Base-by-base conservation (phyloP, 108 stramenopile genomes). In the Schizochytrium sp. region DNA sequence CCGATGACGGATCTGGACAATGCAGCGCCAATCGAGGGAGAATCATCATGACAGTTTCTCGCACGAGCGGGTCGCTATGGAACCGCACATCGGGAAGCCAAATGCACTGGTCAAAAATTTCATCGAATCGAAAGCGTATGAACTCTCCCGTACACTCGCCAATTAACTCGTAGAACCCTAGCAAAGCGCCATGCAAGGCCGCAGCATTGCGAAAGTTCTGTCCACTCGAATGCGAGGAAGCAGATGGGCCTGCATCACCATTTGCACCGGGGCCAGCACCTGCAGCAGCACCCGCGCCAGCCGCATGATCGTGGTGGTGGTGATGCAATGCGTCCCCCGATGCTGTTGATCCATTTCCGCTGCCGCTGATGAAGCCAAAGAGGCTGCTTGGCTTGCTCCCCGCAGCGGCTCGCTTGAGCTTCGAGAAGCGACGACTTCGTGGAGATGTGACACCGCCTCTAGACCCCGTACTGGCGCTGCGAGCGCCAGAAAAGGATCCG, bases 31-130 rank as follows among this genome's bases (percentile, higher is more conserved):
- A 45, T 47, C 76, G 76, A 12, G 76, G 76, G 0, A 83, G 23
- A 34, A 83, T 83, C 76, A 83, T 83, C 76, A 83, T 83, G 51
- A 83, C 76, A 12, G 76, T 28, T 23, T 83, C 76, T 43, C 76
- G 76, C 1, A 83, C 51, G 28, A 28, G 23, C 10, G 76, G 18
- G 4, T 83, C 76, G 76, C 51, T 53, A 34, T 83, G 76, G 76
- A 53, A 28, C 6, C 76, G 76, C 8, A 83, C 51, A 12, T 83
- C 76, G 19, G 19, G 76, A 14, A 47, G n/a, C 76, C 76, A 83
- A 16, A 83, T 23, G 51, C 76, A 83, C n/a, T 53, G 48, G 25
- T 83, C 6, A 83, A 83, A 83, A 83, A 83, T 83, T 34, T 83
- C 76, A 6, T 83, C 76, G 51, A 83, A 83, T 2, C 76, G 76